phyloP scores from a whole-genome alignment of 805 yeast species.

The Candida vartiovaarae region DNA sequence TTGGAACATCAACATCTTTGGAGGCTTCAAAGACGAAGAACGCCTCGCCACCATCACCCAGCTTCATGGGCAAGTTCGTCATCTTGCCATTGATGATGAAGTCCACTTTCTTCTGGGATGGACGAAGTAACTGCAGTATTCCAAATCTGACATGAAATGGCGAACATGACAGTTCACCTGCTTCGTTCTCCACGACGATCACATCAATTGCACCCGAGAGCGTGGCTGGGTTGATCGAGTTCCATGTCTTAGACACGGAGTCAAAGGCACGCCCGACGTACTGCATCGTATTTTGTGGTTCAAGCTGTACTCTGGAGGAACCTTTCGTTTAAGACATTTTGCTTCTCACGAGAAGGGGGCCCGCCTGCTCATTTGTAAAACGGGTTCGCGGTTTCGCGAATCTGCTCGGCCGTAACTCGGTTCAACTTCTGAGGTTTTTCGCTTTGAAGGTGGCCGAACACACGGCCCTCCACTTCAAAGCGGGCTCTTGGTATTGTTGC shows the following conservation, averaged over 20 bases:
- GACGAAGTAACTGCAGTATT: slow-evolving; percentile 83
- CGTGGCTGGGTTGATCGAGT: slow-evolving; percentile 93
- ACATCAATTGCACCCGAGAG: slow-evolving; percentile 96
- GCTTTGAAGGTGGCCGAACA: no score
- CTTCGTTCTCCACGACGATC: slow-evolving; percentile 85
- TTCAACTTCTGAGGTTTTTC: no score
- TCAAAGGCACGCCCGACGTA: slow-evolving; percentile 95
- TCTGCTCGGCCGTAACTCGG: neutral
- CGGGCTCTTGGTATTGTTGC: no score
- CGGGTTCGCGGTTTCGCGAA: neutral
- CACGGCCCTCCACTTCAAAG: no score
- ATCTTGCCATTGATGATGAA: slow-evolving; percentile 76
- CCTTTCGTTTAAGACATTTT: neutral
- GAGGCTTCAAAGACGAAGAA: slow-evolving; percentile 90
- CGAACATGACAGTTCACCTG: slow-evolving; percentile 73
- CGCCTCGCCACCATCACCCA: slow-evolving; percentile 98
- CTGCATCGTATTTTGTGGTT: slow-evolving; percentile 50
- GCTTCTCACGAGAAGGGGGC: neutral
- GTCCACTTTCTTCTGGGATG: slow-evolving; percentile 91
- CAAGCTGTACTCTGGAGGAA: slow-evolving; percentile 28
- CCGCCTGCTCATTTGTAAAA: neutral
- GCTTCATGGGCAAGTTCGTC: slow-evolving; percentile 87
- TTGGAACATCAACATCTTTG: slow-evolving; percentile 54
- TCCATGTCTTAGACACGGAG: slow-evolving; percentile 95
- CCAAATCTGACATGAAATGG: slow-evolving; percentile 98